phyloP scores from a whole-genome alignment of 176 grass and related monocot species.

The Carex scoparia region DNA sequence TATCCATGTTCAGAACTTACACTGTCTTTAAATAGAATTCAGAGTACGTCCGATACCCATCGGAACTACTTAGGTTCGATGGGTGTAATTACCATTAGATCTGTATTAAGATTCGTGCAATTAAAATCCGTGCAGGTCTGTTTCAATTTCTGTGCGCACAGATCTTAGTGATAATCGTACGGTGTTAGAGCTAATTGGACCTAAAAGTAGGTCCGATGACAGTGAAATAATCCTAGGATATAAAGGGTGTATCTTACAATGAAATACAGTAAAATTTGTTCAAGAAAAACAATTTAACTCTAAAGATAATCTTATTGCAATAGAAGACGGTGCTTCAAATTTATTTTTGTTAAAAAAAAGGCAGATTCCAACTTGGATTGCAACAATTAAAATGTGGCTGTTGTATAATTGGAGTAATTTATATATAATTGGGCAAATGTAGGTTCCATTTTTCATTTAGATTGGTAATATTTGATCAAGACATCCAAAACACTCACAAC shows the following conservation, averaged over 20 bases:
- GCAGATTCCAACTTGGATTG: not conserved
- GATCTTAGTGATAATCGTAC: too few relatives aligned
- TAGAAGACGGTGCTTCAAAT: not conserved
- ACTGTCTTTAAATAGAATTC: not conserved
- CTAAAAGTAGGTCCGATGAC: too few relatives aligned
- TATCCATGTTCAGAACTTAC: not conserved
- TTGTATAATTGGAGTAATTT: not conserved
- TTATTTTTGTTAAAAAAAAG: not conserved
- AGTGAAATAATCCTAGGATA: not conserved
- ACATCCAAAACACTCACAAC: constrained; percentile 39
- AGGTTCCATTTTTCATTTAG: not conserved
- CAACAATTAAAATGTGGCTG: not conserved
- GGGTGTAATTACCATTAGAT: too few relatives aligned
- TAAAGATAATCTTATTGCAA: not conserved
- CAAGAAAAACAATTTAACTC: not conserved
- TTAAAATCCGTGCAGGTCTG: too few relatives aligned
- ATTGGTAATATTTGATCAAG: not conserved
- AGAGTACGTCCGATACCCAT: too few relatives aligned
- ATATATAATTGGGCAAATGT: not conserved
- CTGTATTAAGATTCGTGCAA: too few relatives aligned
- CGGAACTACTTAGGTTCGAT: too few relatives aligned
- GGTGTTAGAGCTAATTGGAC: too few relatives aligned
- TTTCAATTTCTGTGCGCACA: too few relatives aligned
- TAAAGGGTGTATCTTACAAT: not conserved
- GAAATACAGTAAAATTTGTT: not conserved